These are phyloP conservation scores for Arxiozyma slooffiae DNA, from an alignment of 1,139 yeast species.

Conservation along the genomic window DNA sequence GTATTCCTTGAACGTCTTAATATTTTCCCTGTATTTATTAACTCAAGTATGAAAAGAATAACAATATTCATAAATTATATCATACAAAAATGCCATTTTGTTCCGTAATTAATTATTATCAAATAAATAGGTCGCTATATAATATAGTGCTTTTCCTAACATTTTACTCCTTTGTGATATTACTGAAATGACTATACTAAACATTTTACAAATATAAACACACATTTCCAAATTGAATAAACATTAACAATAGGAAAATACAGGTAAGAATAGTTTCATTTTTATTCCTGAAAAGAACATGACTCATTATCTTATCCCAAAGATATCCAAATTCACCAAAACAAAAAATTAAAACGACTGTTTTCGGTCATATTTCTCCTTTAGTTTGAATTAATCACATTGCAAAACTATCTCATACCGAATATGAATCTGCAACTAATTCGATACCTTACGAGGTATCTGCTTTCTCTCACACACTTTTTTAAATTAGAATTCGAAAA, in stretches of 20 bases:
- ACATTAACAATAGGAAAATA: constrained; percentile 13
- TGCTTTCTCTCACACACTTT: constrained; percentile 59
- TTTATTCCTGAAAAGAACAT: constrained; percentile 14
- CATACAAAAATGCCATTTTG: constrained; percentile 17
- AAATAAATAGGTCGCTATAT: constrained; percentile 15
- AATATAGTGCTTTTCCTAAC: constrained; percentile 15
- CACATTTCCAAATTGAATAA: constrained; percentile 25
- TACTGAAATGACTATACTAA: constrained; percentile 20
- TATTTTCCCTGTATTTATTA: constrained; percentile 8
- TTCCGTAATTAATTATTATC: constrained; percentile 18
- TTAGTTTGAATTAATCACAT: constrained; percentile 42
- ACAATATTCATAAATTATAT: constrained; percentile 6
- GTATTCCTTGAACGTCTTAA: constrained; percentile 4
- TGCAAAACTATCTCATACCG: constrained; percentile 80
- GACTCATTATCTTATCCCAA: constrained; percentile 10
- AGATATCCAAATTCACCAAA: constrained; percentile 30
- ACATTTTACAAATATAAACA: constrained; percentile 16
- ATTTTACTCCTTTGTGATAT: constrained; percentile 12
- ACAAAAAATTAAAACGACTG: constrained; percentile 50
- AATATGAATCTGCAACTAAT: constrained; percentile 55
- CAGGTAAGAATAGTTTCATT: constrained; percentile 26
- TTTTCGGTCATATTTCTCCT: constrained; percentile 66
- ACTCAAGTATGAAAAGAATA: constrained; percentile 19
- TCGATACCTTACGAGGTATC: constrained; percentile 67
- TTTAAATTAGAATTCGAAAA: constrained; percentile 54